A percentile compares a stretch with the other conserved stretches of the same genome.
Evolutionary conservation across 225 moss, liverwort and hornwort genomes (phyloP).

Genomic region (Takakia lepidozioides): DNA sequence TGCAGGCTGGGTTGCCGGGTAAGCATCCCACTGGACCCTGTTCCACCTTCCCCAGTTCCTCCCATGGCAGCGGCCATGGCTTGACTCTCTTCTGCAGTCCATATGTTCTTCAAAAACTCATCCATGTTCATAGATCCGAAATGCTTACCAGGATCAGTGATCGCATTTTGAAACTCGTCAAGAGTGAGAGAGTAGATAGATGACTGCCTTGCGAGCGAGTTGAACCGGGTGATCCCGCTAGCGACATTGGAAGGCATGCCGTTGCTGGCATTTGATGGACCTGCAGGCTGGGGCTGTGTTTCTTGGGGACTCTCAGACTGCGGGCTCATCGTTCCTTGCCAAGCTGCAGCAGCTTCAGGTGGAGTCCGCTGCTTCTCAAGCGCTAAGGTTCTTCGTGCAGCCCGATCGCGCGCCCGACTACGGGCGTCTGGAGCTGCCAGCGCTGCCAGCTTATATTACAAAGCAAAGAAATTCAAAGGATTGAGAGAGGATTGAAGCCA

Average conservation of each 20-base stretch:
- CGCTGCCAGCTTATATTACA: too few species aligned
- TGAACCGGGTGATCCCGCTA: slow-evolving; percentile 49
- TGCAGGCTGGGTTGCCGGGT: slow-evolving; percentile 55
- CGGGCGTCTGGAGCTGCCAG: slow-evolving; percentile 78
- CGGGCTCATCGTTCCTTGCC: slow-evolving; percentile 48
- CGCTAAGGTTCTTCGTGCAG: slow-evolving; percentile 50
- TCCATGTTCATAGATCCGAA: slow-evolving; percentile 99
- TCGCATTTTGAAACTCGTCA: slow-evolving; percentile 72
- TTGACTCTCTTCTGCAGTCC: slow-evolving; percentile 80
- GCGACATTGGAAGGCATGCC: slow-evolving; percentile 34
- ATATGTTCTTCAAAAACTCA: slow-evolving; percentile 87
- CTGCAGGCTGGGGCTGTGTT: slow-evolving; percentile 30
- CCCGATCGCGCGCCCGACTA: slow-evolving; percentile 59
- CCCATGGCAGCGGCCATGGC: slow-evolving; percentile 80
- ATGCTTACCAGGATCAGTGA: slow-evolving; percentile 70
- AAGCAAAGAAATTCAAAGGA: too few species aligned
- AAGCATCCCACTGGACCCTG: slow-evolving; percentile 34
- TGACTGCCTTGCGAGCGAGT: slow-evolving; percentile 64
- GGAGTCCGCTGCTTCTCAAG: slow-evolving; percentile 20
- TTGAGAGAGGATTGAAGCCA: too few species aligned
- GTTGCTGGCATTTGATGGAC: slow-evolving; percentile 24
- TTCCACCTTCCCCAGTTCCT: slow-evolving; percentile 17
- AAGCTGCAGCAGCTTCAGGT: not conserved
- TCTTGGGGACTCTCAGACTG: slow-evolving; percentile 53
- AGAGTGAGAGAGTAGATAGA: slow-evolving; percentile 86